Evolutionary conservation across 1,139 yeast genomes (phyloP).

Genomic region (Waltiozyma sp.): DNA sequence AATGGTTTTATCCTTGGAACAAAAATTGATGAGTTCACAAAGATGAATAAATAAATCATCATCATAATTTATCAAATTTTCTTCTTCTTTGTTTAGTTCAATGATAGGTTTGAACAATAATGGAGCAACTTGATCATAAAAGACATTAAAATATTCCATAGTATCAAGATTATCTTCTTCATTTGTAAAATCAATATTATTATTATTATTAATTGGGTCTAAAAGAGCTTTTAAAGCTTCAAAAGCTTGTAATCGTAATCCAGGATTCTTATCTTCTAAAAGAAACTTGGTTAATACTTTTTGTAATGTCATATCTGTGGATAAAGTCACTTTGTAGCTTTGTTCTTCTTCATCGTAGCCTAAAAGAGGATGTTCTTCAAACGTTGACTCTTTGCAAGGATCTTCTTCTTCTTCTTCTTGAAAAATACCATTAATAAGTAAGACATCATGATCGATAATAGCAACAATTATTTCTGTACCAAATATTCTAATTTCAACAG

Average conservation of each 20-base stretch:
- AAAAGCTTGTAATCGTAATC: constrained; percentile 69
- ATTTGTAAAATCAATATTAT: constrained; percentile 13
- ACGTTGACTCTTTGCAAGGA: too few relatives aligned
- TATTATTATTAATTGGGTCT: constrained; percentile 34
- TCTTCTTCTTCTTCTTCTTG: constrained; percentile 7
- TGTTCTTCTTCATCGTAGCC: constrained; percentile 10
- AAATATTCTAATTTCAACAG: constrained; percentile 43
- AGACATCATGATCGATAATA: constrained; percentile 76
- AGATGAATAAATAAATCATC: constrained; percentile 47
- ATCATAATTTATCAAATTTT: constrained; percentile 5
- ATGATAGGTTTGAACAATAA: constrained; percentile 43
- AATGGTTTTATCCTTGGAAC: constrained; percentile 39
- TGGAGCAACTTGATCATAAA: constrained; percentile 54
- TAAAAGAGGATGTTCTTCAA: constrained; percentile 8
- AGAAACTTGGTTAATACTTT: constrained; percentile 51
- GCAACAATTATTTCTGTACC: constrained; percentile 79
- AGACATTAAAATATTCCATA: constrained; percentile 43
- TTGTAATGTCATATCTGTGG: constrained; percentile 53
- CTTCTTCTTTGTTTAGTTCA: constrained; percentile 16
- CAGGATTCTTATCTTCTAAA: constrained; percentile 53
- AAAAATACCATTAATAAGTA: constrained; percentile 35
- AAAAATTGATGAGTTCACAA: constrained; percentile 59
- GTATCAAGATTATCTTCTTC: constrained; percentile 20
- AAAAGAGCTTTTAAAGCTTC: constrained; percentile 71
- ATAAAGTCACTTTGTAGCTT: constrained; percentile 23